Evolutionary conservation across 2,329 filamentous ascomycete species (phyloP).

Genomic region (Parascedosporium putredinis): DNA sequence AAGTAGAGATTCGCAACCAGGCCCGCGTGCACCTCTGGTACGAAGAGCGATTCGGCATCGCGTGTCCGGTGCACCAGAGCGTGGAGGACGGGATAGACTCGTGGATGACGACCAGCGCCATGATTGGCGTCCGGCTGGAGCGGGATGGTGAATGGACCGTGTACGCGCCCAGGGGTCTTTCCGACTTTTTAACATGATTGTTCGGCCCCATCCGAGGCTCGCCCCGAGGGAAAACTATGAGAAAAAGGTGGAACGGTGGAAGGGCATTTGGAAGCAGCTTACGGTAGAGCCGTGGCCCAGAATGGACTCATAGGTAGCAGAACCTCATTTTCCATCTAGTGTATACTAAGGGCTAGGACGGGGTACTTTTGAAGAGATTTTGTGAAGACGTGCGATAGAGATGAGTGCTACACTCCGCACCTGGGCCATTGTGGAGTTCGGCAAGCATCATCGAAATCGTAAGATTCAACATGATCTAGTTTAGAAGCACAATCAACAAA

Average conservation of each 20-base stretch:
- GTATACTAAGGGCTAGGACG: no score
- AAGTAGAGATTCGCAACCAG: constrained; percentile 28
- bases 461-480: no score
- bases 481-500: no score
- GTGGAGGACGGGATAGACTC: constrained; percentile 22
- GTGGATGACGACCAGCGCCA: constrained; percentile 19
- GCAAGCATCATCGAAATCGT: no score
- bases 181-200: constrained; percentile 23
- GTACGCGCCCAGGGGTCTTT: constrained; percentile 24
- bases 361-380: no score
- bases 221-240: constrained; percentile 10
- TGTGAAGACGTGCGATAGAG: no score
- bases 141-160: constrained; percentile 21
- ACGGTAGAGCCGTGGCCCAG: background rate
- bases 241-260: background rate
- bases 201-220: constrained; percentile 21
- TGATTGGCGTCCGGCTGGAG: background rate
- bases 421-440: no score
- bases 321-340: no score
- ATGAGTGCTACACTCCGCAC: no score
- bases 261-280: background rate
- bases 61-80: constrained; percentile 20
- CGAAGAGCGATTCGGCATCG: constrained; percentile 19
- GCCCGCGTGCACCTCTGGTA: constrained; percentile 29
- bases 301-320: no score